phyloP scores from a whole-genome alignment of 1,284 basidiomycete genomes.

The Inonotus hispidus region DNA sequence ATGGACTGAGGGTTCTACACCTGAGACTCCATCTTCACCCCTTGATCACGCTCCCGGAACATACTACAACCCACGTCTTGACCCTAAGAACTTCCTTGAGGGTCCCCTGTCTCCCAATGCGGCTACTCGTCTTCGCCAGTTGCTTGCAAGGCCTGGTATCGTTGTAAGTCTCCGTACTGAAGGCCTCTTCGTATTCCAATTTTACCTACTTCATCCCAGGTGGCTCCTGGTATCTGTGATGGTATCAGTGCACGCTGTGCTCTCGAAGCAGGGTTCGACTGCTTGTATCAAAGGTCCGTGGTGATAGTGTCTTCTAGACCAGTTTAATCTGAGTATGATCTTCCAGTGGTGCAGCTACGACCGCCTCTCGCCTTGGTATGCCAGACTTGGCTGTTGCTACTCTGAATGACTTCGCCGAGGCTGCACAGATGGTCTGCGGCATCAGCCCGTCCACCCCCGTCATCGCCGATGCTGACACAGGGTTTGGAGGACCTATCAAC shows the following conservation, averaged over 20 bases:
- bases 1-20: slow-evolving; percentile 7
- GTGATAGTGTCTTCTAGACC: background rate
- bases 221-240: slow-evolving; percentile 77
- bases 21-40: slow-evolving; percentile 11
- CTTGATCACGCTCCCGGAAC: slow-evolving; percentile 15
- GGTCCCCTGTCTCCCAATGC: slow-evolving; percentile 63
- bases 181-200: background rate
- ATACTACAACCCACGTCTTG: slow-evolving; percentile 56
- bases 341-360: slow-evolving; percentile 64
- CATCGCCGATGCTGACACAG: slow-evolving; percentile 80
- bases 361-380: slow-evolving; percentile 69
- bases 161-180: slow-evolving; percentile 39
- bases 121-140: slow-evolving; percentile 65
- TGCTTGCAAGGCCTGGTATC: slow-evolving; percentile 72
- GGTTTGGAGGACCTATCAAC: slow-evolving; percentile 74
- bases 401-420: slow-evolving; percentile 62
- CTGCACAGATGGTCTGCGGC: slow-evolving; percentile 61
- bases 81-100: slow-evolving; percentile 63
- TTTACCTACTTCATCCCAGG: slow-evolving; percentile 37
- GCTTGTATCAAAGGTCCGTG: slow-evolving; percentile 59
- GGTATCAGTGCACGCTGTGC: slow-evolving; percentile 77
- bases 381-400: slow-evolving; percentile 79
- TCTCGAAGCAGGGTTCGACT: slow-evolving; percentile 70
- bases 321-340: background rate
- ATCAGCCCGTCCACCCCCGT: slow-evolving; percentile 60